These are phyloP conservation scores for Trichophyton schoenleinii DNA, from an alignment of 2,329 filamentous ascomycete species.

Conservation along the genomic window DNA sequence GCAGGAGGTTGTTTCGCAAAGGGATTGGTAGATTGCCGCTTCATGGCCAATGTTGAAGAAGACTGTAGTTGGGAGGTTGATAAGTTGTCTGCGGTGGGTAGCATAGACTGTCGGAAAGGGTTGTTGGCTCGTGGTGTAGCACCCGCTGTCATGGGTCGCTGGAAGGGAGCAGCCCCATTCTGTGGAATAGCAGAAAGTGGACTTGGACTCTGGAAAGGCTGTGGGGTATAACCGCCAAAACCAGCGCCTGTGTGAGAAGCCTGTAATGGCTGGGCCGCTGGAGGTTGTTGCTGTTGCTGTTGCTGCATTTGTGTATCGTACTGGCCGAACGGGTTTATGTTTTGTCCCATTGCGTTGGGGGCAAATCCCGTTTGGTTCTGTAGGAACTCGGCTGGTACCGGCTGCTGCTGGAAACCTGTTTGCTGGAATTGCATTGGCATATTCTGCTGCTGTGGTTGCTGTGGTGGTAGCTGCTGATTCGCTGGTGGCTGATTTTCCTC, in stretches of 20 bases:
- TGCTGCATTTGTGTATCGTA: constrained; percentile 11
- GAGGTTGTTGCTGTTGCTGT: constrained; percentile 10
- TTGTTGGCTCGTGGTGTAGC: constrained; percentile 55
- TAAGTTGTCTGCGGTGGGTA: constrained; percentile 43
- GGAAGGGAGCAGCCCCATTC: constrained; percentile 36
- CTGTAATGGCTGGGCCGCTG: constrained; percentile 40
- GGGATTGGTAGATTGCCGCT: constrained; percentile 67
- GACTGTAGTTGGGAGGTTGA: constrained; percentile 25
- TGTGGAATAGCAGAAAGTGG: constrained; percentile 37
- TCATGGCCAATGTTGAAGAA: constrained; percentile 33
- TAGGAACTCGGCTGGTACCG: constrained; percentile 11
- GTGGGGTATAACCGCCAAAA: constrained; percentile 67
- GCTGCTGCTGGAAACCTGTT: constrained; percentile 16
- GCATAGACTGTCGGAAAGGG: constrained; percentile 85
- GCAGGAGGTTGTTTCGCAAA: constrained; percentile 54
- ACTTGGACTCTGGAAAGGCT: constrained; percentile 41
- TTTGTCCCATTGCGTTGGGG: constrained; percentile 17
- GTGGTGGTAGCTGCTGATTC: constrained; percentile 23
- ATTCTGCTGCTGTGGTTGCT: constrained; percentile 17
- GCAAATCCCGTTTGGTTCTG: constrained; percentile 18
- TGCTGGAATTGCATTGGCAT: constrained; percentile 20
- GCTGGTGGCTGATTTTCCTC: constrained; percentile 69
- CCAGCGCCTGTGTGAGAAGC: constrained; percentile 59
- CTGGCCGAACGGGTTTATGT: constrained; percentile 25
- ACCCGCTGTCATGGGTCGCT: constrained; percentile 25